phyloP scores from a whole-genome alignment of 1,284 basidiomycete species.

The Pyrrhoderma noxium region DNA sequence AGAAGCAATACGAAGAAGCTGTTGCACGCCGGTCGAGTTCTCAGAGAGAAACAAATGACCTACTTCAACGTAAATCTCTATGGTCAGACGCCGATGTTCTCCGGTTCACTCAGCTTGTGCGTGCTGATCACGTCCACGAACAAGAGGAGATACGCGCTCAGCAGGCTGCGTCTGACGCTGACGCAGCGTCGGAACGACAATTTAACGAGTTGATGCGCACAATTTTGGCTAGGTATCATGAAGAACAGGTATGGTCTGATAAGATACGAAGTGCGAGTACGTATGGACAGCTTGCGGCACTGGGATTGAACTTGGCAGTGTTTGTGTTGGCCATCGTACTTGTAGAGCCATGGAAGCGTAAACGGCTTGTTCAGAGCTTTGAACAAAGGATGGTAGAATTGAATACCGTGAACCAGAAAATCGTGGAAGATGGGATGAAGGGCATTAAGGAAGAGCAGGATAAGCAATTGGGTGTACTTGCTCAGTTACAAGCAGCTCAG shows the following conservation, averaged over 20 bases:
- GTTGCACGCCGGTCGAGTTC: conserved; percentile 70
- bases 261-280: conserved; percentile 92
- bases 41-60: conserved; percentile 85
- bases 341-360: conserved; percentile 92
- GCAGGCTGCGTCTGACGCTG: conserved; percentile 52
- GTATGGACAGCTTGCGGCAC: conserved; percentile 77
- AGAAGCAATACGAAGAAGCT: conserved; percentile 66
- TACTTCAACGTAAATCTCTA: conserved; percentile 81
- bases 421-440: conserved; percentile 40
- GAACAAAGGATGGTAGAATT: conserved; percentile 79
- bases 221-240: conserved; percentile 87
- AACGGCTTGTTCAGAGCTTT: conserved; percentile 75
- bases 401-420: conserved; percentile 45
- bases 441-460: conserved; percentile 45
- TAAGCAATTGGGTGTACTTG: conserved; percentile 38
- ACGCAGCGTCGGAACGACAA: conserved; percentile 74
- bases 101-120: conserved; percentile 80
- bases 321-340: conserved; percentile 83
- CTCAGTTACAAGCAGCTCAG: conserved; percentile 3
- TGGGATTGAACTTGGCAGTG: conserved; percentile 81
- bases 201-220: conserved; percentile 81
- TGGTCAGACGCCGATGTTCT: conserved; percentile 82
- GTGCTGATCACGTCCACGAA: conserved; percentile 79
- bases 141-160: conserved; percentile 70
- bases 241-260: conserved; percentile 96